Percentiles rank a stretch among this genome's conserved stretches.
phyloP scores from a whole-genome alignment of 1,284 basidiomycete genomes.

The Leccinum fallax region DNA sequence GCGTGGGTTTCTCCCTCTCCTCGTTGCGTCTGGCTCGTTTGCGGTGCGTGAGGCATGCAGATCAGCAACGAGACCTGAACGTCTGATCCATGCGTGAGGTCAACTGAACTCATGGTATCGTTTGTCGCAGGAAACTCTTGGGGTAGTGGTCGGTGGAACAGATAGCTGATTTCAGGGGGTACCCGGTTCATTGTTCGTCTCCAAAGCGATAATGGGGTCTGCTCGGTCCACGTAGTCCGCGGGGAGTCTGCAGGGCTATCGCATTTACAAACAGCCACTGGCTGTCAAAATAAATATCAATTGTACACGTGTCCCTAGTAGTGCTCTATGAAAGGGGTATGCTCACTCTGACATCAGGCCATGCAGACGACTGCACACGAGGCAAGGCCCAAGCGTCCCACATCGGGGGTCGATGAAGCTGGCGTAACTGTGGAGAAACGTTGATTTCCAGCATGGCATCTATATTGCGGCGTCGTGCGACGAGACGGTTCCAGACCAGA shows the following conservation, averaged over 20 bases:
- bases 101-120: constrained; percentile 1
- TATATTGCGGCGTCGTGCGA: constrained; percentile 30
- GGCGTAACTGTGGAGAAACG: not conserved
- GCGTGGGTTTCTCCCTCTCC: not conserved
- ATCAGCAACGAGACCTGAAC: constrained; percentile 32
- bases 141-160: constrained; percentile 28
- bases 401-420: constrained; percentile 18
- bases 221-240: constrained; percentile 4
- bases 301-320: not conserved
- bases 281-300: constrained; percentile 19
- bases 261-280: constrained; percentile 24
- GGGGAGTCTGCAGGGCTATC: not conserved
- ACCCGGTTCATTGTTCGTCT: constrained; percentile 16
- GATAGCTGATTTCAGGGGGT: constrained; percentile 32
- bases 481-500: constrained; percentile 36
- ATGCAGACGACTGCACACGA: constrained; percentile 10
- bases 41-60: constrained; percentile 28
- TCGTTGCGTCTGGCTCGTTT: not conserved
- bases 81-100: constrained; percentile 22
- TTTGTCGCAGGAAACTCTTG: not conserved
- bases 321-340: not conserved
- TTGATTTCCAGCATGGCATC: constrained; percentile 21
- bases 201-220: constrained; percentile 22
- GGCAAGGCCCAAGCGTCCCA: constrained; percentile 27
- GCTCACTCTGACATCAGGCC: constrained; percentile 29